Evolutionary conservation across 495 filamentous ascomycete genomes (phyloP).

Genomic region (Paragyromitra xinjiangensis): DNA sequence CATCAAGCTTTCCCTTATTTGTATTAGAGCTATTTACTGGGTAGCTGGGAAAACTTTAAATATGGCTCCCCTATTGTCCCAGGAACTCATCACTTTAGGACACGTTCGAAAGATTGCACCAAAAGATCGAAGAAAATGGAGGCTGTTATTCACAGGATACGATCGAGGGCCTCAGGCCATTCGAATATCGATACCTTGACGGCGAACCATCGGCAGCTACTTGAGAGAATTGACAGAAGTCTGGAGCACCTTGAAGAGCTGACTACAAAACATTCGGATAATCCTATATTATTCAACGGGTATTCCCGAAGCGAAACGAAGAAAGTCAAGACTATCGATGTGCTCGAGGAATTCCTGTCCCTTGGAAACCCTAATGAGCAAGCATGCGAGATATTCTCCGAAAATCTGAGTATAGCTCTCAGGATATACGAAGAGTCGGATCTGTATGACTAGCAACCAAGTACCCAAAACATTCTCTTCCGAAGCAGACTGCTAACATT

Average conservation of each 20-base stretch:
- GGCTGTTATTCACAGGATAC: background rate
- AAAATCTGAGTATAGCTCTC: background rate
- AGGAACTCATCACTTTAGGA: background rate
- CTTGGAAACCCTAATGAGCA: background rate
- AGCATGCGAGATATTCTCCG: background rate
- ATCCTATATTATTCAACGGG: background rate
- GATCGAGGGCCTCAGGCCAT: background rate
- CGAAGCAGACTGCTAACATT: background rate
- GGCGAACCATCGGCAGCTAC: background rate
- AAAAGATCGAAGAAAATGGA: background rate
- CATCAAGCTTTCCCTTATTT: background rate
- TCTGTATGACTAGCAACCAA: background rate
- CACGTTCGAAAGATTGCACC: background rate
- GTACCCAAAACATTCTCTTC: background rate
- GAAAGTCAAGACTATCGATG: background rate
- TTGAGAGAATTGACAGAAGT: background rate
- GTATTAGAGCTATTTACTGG: background rate
- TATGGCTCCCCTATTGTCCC: background rate
- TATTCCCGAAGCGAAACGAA: background rate
- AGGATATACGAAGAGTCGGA: background rate
- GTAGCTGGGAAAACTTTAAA: background rate
- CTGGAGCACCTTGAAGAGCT: background rate
- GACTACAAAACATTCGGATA: background rate
- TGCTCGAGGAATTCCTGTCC: background rate
- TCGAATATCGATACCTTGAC: background rate